These are phyloP conservation scores for Candida alai DNA, from an alignment of 805 yeast species.

Conservation along the genomic window DNA sequence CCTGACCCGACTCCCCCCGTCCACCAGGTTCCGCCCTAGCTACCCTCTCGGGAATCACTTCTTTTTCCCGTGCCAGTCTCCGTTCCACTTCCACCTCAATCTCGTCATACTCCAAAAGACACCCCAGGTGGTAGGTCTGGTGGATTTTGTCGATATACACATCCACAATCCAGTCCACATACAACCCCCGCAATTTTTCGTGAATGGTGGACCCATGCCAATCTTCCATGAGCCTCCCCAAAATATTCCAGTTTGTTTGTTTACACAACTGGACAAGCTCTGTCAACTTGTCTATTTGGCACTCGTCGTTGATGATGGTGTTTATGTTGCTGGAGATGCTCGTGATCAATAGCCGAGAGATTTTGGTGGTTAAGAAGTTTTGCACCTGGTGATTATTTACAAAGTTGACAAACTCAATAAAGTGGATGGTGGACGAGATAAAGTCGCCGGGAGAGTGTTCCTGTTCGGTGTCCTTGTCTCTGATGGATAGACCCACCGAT, in stretches of 20 bases:
- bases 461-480: neutral
- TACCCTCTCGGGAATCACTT: neutral
- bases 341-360: constrained; percentile 26
- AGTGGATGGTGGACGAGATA: constrained; percentile 12
- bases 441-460: neutral
- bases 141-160: constrained; percentile 30
- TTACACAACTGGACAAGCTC: constrained; percentile 13
- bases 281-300: constrained; percentile 17
- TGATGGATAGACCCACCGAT: too few species aligned
- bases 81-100: constrained; percentile 7
- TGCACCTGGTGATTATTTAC: constrained; percentile 20
- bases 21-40: constrained; percentile 3
- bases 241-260: constrained; percentile 13
- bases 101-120: constrained; percentile 1
- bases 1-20: too few species aligned
- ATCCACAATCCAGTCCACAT: constrained; percentile 29
- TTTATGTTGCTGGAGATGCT: constrained; percentile 29
- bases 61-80: constrained; percentile 4
- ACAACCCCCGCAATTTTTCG: constrained; percentile 23
- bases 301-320: constrained; percentile 15
- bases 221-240: constrained; percentile 10
- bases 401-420: constrained; percentile 28
- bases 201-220: constrained; percentile 12
- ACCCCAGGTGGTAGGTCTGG: constrained; percentile 11
- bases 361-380: constrained; percentile 22